Base-by-base conservation (phyloP, 2,329 filamentous ascomycete species). In the Macrophomina pseudophaseolina region DNA sequence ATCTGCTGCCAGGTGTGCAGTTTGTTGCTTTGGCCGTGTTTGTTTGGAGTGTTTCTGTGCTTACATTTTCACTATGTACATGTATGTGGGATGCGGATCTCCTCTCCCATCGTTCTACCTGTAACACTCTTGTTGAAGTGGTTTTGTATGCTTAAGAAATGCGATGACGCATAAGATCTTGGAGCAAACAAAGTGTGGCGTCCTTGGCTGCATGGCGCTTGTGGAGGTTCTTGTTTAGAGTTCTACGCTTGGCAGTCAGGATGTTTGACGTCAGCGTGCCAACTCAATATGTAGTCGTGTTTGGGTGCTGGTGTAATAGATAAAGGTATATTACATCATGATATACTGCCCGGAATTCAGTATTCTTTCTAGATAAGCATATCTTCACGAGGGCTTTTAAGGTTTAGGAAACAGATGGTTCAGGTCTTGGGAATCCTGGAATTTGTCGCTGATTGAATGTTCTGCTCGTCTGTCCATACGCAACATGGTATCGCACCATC, bases 121-220 rank as follows among this genome's bases (percentile, higher is more conserved):
- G 16, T 32, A n/a, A 12, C 16, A 48, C 42, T 4, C 12, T 30
- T 6, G 28, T 3, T 3, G 8, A 40, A 59, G 40, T 59, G 56
- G 14, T 46, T 23, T 59, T 59, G 40, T 59, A 40, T 59, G 40
- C 56, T 59, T 59, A 59, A 59, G 23, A 23, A 23, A 12, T 30
- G 56, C 40, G 56, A 46, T 59, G 28, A 59, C 40, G 56, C 35
- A 58, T 23, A 23, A 58, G 53, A 58, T 18, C 53, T 58, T 58
- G 42, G 3, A 14, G 30, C 12, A 40, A 40, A 40, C 3, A 14
- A 40, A 28, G 30, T 7, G 11, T 54, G 28, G 52, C 33, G 52
- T 35, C 16, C 33, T 54, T 44, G 42, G 42, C 16, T 14, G 7
- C 11, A n/a, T 44, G 42, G 42, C 42, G 42, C 42, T 16, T 14